phyloP scores from a whole-genome alignment of 1,139 yeast species.

The Pichia sp. region DNA sequence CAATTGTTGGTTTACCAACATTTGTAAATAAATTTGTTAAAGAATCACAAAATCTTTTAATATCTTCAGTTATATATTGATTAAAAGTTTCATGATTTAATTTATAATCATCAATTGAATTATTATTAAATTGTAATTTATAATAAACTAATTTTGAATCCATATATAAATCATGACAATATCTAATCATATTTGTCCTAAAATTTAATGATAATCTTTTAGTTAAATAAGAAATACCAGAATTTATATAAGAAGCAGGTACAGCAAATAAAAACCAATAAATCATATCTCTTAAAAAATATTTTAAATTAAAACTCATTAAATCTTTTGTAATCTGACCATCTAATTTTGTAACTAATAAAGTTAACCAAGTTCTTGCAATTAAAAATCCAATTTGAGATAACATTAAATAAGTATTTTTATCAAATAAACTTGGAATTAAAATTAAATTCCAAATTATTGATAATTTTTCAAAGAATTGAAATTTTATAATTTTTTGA shows the following conservation, averaged over 20 bases:
- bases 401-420: conserved; percentile 58
- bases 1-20: conserved; percentile 88
- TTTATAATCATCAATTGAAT: conserved; percentile 23
- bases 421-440: conserved; percentile 66
- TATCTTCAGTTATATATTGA: conserved; percentile 82
- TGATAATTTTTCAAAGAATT: conserved; percentile 63
- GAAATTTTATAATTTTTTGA: conserved; percentile 47
- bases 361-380: conserved; percentile 80
- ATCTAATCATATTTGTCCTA: conserved; percentile 77
- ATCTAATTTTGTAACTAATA: conserved; percentile 81
- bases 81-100: conserved; percentile 45
- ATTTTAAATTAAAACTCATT: conserved; percentile 73
- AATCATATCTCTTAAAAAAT: conserved; percentile 68
- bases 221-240: conserved; percentile 79
- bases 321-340: conserved; percentile 89
- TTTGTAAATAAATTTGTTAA: conserved; percentile 79
- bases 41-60: conserved; percentile 74
- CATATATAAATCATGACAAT: conserved; percentile 84
- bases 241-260: conserved; percentile 90
- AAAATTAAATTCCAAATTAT: conserved; percentile 72
- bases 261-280: conserved; percentile 88
- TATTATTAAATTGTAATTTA: conserved; percentile 51
- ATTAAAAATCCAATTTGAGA: conserved; percentile 73
- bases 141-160: conserved; percentile 79
- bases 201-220: conserved; percentile 74